phyloP scores from a whole-genome alignment of 768 basidiomycete species.

The Pulveroboletus ravenelii region DNA sequence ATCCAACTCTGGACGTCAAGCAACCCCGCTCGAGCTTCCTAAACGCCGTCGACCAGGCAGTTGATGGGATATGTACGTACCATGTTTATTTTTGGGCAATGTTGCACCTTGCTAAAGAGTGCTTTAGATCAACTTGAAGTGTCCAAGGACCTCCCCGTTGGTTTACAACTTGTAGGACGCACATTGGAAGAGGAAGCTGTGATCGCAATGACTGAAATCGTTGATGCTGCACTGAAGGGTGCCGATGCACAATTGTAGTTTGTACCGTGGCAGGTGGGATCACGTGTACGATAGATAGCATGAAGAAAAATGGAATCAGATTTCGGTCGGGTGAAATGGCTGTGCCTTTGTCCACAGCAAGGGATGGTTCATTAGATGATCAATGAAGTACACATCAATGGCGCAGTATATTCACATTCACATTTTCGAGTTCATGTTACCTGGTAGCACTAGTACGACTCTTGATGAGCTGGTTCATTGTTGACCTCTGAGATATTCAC shows the following conservation, averaged over 20 bases:
- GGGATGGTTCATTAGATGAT: too few relatives aligned
- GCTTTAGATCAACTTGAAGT: conserved; percentile 51
- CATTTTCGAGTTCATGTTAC: too few relatives aligned
- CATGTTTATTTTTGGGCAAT: neutral
- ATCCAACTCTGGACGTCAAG: conserved; percentile 48
- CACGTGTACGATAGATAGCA: neutral
- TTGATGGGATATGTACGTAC: conserved; percentile 53
- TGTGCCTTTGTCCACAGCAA: conserved; percentile 54
- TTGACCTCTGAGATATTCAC: too few relatives aligned
- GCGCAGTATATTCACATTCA: too few relatives aligned
- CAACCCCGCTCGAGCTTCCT: conserved; percentile 44
- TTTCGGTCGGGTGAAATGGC: conserved; percentile 17
- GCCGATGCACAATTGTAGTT: neutral
- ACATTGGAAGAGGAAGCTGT: conserved; percentile 75
- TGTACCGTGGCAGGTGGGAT: neutral
- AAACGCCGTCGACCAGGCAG: conserved; percentile 41
- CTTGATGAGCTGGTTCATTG: too few relatives aligned
- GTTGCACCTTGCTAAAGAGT: neutral
- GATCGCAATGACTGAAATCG: conserved; percentile 62
- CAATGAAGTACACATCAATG: too few relatives aligned
- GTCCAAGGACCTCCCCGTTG: conserved; percentile 56
- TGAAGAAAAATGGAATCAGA: conserved; percentile 9
- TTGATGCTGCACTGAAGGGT: conserved; percentile 48
- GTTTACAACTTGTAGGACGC: conserved; percentile 62
- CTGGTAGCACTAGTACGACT: too few relatives aligned